Base-by-base conservation (phyloP, 2,329 filamentous ascomycete genomes). In the Microsporum audouinii region DNA sequence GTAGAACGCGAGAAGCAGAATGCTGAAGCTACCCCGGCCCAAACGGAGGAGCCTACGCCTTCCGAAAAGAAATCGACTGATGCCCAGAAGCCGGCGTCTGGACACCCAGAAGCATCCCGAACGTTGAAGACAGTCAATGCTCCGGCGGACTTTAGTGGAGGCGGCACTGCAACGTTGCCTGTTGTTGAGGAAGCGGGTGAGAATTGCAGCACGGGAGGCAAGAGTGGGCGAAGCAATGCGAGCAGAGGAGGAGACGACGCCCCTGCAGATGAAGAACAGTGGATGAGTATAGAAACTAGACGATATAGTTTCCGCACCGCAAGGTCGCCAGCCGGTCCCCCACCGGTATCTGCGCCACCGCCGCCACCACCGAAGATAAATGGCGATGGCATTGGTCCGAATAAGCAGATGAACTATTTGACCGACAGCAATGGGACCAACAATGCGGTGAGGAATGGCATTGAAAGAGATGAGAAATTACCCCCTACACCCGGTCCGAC, bases 141-240 rank as follows among this genome's bases (percentile, higher is more conserved):
- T 74, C 82, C 76, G 27, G 79, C 76, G 23, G 79, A 87, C 67
- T 71, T 84, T 72, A 69, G 71, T 71, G 69, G 81, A 75, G 79
- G 81, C 12, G 73, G 79, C 10, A 71, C 81, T 10, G 79, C 79
- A 36, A 84, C 80, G 0, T 76, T 97, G 1, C 92, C 92, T 0
- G 86, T 96, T 7, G 91, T 97, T 5, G 89, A 96, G 66, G 92
- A 97, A 74, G 87, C 85, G n/a, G 88, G 85, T 3, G 92, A 96
- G 72, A 86, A 80, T 7, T 83, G 80, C 5, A 89, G 87, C 63
- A 64, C 63, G 27, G 63, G 64, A 12, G 63, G 59, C 31, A 62
- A 60, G 56, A 63, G 64, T 36, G 63, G 58, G 3, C 43, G 59
- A 27, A 63, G 63, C 17, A 60, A 61, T 17, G 36, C 10, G 39